phyloP scores from a whole-genome alignment of 805 yeast genomes.

The Pichia deserticola region DNA sequence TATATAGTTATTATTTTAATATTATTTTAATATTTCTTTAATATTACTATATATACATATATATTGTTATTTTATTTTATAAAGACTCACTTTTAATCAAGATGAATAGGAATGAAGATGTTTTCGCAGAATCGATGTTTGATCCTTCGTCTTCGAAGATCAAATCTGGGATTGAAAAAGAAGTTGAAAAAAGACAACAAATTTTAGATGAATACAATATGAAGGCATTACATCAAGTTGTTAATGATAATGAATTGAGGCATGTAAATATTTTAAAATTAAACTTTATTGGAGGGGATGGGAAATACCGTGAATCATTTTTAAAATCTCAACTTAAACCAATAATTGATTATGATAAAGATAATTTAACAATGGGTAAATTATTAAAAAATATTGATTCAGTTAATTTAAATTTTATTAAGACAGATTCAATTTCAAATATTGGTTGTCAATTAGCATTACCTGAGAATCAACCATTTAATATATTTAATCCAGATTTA shows the following conservation, averaged over 20 bases:
- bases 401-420: slow-evolving; percentile 36
- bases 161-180: not conserved
- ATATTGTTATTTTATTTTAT: too few species aligned
- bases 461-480: slow-evolving; percentile 12
- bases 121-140: slow-evolving; percentile 3
- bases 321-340: slow-evolving; percentile 41
- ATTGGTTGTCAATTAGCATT: slow-evolving; percentile 30
- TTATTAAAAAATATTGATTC: slow-evolving; percentile 36
- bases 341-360: slow-evolving; percentile 22
- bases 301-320: slow-evolving; percentile 38
- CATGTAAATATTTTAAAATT: slow-evolving; percentile 40
- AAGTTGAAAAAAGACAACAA: slow-evolving; percentile 2
- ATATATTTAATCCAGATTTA: slow-evolving; percentile 16
- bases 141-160: not conserved
- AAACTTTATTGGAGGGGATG: slow-evolving; percentile 41
- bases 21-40: too few species aligned
- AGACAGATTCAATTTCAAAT: slow-evolving; percentile 37
- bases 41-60: too few species aligned
- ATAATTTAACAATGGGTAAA: slow-evolving; percentile 31
- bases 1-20: too few species aligned
- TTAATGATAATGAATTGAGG: slow-evolving; percentile 27
- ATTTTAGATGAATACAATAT: slow-evolving; percentile 9
- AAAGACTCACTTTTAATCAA: too few species aligned
- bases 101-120: not conserved
- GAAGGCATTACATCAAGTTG: slow-evolving; percentile 9